phyloP scores from a whole-genome alignment of 192 early-diverging fungal genomes.

The Glomus cerebriforme region DNA sequence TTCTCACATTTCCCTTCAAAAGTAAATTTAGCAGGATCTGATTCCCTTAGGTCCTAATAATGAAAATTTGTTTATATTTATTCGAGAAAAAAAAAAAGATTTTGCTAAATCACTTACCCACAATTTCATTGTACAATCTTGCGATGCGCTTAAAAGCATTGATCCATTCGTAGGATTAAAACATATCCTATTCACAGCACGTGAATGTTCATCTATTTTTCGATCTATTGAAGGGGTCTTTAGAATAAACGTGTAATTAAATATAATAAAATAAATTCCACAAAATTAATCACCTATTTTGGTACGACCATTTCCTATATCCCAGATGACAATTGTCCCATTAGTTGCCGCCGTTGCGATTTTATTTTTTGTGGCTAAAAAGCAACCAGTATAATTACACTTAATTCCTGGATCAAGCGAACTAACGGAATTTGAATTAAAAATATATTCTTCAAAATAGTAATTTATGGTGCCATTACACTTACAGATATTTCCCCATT shows the following conservation, averaged over 20 bases:
- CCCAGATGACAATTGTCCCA: constrained; percentile 76
- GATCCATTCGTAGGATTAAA: constrained; percentile 72
- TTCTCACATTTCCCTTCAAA: constrained; percentile 77
- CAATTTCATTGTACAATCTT: constrained; percentile 72
- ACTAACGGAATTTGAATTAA: background rate
- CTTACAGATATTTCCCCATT: constrained; percentile 71
- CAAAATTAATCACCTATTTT: constrained; percentile 33
- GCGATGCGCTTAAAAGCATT: constrained; percentile 73
- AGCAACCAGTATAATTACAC: constrained; percentile 10
- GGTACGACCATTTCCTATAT: constrained; percentile 47
- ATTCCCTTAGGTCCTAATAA: constrained; percentile 63
- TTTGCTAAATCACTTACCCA: constrained; percentile 57
- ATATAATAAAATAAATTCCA: background rate
- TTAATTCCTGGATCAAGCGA: constrained; percentile 3
- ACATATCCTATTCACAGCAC: constrained; percentile 75
- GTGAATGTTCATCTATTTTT: constrained; percentile 68
- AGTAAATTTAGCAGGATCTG: constrained; percentile 46
- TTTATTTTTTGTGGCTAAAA: constrained; percentile 60
- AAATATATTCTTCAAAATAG: background rate
- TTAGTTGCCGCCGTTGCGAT: constrained; percentile 71
- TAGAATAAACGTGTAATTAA: background rate
- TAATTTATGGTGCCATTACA: constrained; percentile 25
- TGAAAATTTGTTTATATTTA: background rate
- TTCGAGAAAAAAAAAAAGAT: background rate
- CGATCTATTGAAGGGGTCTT: constrained; percentile 47